A percentile compares a stretch with the other conserved stretches of the same genome.
Conservation (phyloP, 805 yeast species). For the Starmera quercuum region DNA sequence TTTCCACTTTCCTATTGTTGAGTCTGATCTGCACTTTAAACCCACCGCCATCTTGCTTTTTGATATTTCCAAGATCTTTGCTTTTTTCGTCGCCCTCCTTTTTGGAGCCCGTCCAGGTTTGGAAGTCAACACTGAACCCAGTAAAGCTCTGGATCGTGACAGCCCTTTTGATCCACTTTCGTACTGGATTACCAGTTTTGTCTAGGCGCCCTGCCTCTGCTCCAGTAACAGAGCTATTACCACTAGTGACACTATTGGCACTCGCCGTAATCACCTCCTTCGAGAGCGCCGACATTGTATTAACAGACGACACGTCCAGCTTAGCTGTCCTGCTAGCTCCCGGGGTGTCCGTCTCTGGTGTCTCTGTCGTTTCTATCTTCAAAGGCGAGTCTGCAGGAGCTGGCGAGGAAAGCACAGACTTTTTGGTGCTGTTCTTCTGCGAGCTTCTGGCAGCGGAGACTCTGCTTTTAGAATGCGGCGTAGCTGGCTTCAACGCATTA, state of each 20-base stretch:
- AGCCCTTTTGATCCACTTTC: constrained; percentile 36
- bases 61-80: neutral
- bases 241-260: neutral
- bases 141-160: constrained; percentile 36
- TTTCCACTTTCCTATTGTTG: constrained; percentile 10
- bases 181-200: constrained; percentile 32
- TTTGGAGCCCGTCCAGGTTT: constrained; percentile 30
- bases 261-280: neutral
- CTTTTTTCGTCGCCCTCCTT: neutral
- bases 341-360: neutral
- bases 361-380: neutral
- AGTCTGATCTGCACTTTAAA: constrained; percentile 15
- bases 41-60: constrained; percentile 1
- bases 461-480: too few relatives aligned
- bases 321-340: neutral
- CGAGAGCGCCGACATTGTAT: neutral
- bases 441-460: too few relatives aligned
- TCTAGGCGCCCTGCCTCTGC: constrained; percentile 27
- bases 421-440: neutral
- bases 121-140: constrained; percentile 29
- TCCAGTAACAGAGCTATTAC: neutral
- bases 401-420: neutral
- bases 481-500: too few relatives aligned
- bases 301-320: neutral
- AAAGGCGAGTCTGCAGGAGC: constrained; percentile 1